Conservation (phyloP, 345 rosid species). For the Adansonia digitata region DNA sequence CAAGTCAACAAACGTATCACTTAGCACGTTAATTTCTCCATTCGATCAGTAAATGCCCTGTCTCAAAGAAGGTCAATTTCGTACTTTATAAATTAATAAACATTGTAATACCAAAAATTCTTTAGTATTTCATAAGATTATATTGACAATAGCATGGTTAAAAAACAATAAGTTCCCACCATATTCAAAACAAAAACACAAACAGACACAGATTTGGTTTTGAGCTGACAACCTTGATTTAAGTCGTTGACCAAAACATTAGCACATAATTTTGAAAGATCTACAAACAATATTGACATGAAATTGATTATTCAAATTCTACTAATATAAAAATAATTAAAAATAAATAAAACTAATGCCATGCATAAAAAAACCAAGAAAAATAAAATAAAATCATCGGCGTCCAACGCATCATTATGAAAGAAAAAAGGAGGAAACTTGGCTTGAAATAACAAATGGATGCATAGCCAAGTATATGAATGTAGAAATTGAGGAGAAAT, state of each 20-base stretch:
- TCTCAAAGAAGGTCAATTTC: background rate
- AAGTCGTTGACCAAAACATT: background rate
- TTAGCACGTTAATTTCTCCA: background rate
- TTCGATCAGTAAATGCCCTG: background rate
- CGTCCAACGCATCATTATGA: background rate
- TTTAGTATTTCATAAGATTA: background rate
- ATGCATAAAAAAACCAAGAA: background rate
- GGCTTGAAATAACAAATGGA: background rate
- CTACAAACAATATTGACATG: background rate
- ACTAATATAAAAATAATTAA: background rate
- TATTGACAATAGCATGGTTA: background rate
- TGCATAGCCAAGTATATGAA: slow-evolving; percentile 1
- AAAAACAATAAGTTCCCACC: background rate
- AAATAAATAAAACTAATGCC: background rate
- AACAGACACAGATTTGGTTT: background rate
- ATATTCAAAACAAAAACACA: background rate
- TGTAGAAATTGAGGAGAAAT: background rate
- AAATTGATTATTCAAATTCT: background rate
- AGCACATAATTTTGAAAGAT: background rate
- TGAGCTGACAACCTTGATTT: slow-evolving; percentile 1
- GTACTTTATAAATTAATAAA: background rate
- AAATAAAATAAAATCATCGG: background rate
- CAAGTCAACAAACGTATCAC: background rate
- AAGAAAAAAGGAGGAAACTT: background rate
- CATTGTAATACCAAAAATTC: background rate